Base-by-base conservation (phyloP, 768 basidiomycete genomes). In the Rhodotorula graminis region DNA sequence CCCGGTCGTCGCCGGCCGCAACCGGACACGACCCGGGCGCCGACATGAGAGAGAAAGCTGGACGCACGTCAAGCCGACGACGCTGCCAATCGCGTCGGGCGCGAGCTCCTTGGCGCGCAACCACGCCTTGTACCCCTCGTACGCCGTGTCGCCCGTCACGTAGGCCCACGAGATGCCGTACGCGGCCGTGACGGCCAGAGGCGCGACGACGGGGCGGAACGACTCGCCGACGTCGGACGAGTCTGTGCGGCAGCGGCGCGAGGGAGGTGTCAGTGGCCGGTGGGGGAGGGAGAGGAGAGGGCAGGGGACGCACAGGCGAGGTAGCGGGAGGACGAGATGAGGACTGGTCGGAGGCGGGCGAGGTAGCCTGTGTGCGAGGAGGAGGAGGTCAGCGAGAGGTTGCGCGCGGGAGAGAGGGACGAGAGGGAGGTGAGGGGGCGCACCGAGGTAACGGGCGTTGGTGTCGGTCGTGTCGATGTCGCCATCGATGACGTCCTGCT, bases 151-250 rank as follows among this genome's bases (percentile, higher is more conserved):
- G 52, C 85, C 89, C 25, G 84, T 84, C 56, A 92, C 85, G 81
- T 93, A 93, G 61, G 89, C 77, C 90, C 90, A 91, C 0, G 89
- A 90, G 64, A 92, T 81, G 23, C 89, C 90, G 78, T 93, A 93
- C 18, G 89, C 89, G 49, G 89, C 88, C 7, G 85, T 86, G 21
- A 93, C 90, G 25, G 89, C 71, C 80, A 84, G 84, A 2, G 91
- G 88, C 50, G 86, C 86, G 7, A 91, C 88, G 49, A 92, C 86
- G 3, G 90, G 90, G 18, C 91, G 84, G 80, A 92, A 91, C 1
- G 90, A 88, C 81, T 92, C 91, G 59, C 91, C 91, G 37, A 91
- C 82, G 78, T 91, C 90, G 81, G 89, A 90, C 56, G 89, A 90
- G 88, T 90, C 77, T 50, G 70, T 33, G 42, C 31, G 33, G 7